These are phyloP conservation scores for Elsinoe australis DNA, from an alignment of 2,329 filamentous ascomycete genomes.

Conservation along the genomic window DNA sequence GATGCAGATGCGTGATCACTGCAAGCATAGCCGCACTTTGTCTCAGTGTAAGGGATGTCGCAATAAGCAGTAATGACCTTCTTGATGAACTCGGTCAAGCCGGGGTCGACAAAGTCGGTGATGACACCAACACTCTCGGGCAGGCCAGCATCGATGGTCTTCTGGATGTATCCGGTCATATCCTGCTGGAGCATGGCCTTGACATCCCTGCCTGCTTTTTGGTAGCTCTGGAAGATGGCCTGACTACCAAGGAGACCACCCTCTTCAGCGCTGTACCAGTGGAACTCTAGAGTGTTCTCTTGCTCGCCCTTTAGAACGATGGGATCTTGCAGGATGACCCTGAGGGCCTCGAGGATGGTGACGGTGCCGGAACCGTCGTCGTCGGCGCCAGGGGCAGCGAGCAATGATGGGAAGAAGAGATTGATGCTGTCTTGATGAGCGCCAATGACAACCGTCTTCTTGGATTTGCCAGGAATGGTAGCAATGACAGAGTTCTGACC, in stretches of 20 bases:
- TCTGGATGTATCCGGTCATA: conserved; percentile 86
- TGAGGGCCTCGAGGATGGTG: conserved; percentile 86
- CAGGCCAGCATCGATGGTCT: conserved; percentile 72
- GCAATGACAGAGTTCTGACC: conserved; percentile 86
- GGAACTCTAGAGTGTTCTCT: conserved; percentile 86
- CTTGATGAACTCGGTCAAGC: conserved; percentile 84
- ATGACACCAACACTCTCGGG: conserved; percentile 86
- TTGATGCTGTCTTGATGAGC: conserved; percentile 85
- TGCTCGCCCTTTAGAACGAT: conserved; percentile 61
- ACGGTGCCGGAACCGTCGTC: conserved; percentile 70
- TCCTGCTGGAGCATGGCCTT: conserved; percentile 98
- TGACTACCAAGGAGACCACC: conserved; percentile 81
- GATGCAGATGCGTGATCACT: conserved; percentile 66
- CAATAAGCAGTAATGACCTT: conserved; percentile 80
- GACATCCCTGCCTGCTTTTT: conserved; percentile 62
- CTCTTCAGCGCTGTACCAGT: conserved; percentile 92
- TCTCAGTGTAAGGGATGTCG: conserved; percentile 76
- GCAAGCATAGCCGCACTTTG: conserved; percentile 82
- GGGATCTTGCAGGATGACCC: conserved; percentile 63
- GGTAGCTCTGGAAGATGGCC: conserved; percentile 78
- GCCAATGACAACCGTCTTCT: conserved; percentile 73
- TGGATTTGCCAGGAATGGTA: conserved; percentile 75
- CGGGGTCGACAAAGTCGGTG: conserved; percentile 78
- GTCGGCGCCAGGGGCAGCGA: conserved; percentile 86
- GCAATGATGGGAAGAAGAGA: conserved; percentile 73